A percentile compares a stretch with the other conserved stretches of the same genome.
These are phyloP conservation scores for Dendrobium catenatum DNA, from an alignment of 106 monocot species.

Conservation along the genomic window DNA sequence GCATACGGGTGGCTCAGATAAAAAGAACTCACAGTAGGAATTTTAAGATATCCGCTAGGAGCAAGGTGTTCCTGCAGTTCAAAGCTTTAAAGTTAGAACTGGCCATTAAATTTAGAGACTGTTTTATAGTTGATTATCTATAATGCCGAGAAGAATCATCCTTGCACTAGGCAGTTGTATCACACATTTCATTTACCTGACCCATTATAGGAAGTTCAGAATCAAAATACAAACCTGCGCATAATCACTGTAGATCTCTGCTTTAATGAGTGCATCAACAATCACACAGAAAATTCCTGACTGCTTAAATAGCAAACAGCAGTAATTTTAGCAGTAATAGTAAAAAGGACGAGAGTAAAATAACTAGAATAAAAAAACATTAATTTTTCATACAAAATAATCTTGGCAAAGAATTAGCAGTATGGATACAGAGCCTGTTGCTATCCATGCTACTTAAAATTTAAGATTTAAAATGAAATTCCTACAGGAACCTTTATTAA, in stretches of 20 bases:
- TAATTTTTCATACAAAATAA: neutral
- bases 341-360: neutral
- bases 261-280: constrained; percentile 56
- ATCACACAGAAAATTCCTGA: constrained; percentile 54
- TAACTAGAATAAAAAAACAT: neutral
- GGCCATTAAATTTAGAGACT: neutral
- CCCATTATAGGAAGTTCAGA: neutral
- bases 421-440: neutral
- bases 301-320: constrained; percentile 16
- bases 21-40: constrained; percentile 70
- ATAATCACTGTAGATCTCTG: constrained; percentile 61
- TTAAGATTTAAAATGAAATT: neutral
- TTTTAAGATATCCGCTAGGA: constrained; percentile 91
- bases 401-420: neutral
- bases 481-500: neutral
- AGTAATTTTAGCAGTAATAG: neutral
- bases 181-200: neutral
- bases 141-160: neutral
- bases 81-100: constrained; percentile 2
- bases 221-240: constrained; percentile 50
- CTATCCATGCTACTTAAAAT: neutral
- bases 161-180: neutral
- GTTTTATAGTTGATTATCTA: neutral
- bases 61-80: constrained; percentile 73
- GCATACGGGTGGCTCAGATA: neutral